Base-by-base conservation (phyloP, 169 alveolate species). In the Babesia divergens region DNA sequence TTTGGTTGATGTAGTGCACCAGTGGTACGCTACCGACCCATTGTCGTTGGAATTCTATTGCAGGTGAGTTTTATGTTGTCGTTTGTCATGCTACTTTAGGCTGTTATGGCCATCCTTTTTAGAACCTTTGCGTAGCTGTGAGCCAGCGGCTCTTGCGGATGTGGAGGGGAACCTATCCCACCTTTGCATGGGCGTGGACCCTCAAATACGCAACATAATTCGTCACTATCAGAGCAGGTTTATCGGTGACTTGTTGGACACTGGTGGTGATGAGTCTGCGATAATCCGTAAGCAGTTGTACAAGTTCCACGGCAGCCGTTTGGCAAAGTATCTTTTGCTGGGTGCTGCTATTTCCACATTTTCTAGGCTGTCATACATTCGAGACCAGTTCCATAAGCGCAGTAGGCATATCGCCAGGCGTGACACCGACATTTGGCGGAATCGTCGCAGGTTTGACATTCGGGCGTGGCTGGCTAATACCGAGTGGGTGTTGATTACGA, bases 271-370 rank as follows among this genome's bases (percentile, higher is more conserved):
- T n/a, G 37, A 35, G 18, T 34, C 28, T 50, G 37, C n/a, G 18
- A 31, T 62, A 5, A 35, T n/a, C 29, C 60, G 59, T 6, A 62
- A 44, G 51, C 72, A 14, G 56, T 34, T 47, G 52, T 20, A 70
- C 64, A 70, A 70, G 72, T 70, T 70, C 74, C 58, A 70, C 64
- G 82, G 82, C 60, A 58, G 74, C 62, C 60, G 74, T 4, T 51
- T 70, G 52, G 32, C 74, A 14, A 70, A 70, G 54, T 70, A 70
- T 52, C 50, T 70, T 16, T 20, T 70, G 4, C 35, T 70, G 35
- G 82, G 82, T 9, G 82, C 82, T 8, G 29, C 69, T 11, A 59
- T 70, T 7, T 35, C 82, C 14, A 34, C 82, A n/a, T n/a, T 70
- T 31, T 5, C 7, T 35, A 31, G 37, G n/a, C 72, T 60, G 0